Conservation (phyloP, 805 yeast genomes). For the Kazachstania psychrophila region DNA sequence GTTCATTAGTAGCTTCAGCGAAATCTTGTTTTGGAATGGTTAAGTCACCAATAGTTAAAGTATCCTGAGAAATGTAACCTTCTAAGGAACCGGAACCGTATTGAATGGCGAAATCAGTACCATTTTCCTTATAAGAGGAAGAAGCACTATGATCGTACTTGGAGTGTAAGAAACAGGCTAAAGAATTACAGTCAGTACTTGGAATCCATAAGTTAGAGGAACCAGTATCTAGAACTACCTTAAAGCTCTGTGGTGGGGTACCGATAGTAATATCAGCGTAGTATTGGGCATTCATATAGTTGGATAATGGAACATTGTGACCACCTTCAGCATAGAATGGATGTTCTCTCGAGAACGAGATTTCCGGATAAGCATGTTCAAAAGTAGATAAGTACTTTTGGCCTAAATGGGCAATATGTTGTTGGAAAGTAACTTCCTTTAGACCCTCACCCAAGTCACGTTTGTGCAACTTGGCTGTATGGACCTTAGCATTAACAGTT, state of each 20-base stretch:
- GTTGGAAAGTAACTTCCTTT: constrained; percentile 40
- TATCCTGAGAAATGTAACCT: constrained; percentile 86
- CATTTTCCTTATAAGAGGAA: constrained; percentile 79
- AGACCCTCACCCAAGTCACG: constrained; percentile 41
- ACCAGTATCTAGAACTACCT: constrained; percentile 93
- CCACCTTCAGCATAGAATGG: constrained; percentile 26
- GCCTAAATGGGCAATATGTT: constrained; percentile 51
- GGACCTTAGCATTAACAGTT: constrained; percentile 41
- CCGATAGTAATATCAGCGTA: constrained; percentile 86
- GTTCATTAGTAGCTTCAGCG: constrained; percentile 96
- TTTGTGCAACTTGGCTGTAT: constrained; percentile 50
- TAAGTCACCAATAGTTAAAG: constrained; percentile 65
- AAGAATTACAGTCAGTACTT: constrained; percentile 73
- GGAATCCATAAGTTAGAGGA: constrained; percentile 98
- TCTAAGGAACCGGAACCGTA: constrained; percentile 91
- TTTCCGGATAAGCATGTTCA: constrained; percentile 37
- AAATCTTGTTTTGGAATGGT: constrained; percentile 82
- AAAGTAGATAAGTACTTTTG: constrained; percentile 49
- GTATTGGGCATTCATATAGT: constrained; percentile 93
- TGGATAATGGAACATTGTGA: constrained; percentile 78
- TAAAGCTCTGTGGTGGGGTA: constrained; percentile 87
- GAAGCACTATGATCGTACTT: constrained; percentile 82
- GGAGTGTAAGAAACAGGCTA: constrained; percentile 90
- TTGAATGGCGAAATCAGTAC: constrained; percentile 72
- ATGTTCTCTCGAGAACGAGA: constrained; percentile 22